Conservation (phyloP, 331 rosid genomes). For the Pyrus hybrid region DNA sequence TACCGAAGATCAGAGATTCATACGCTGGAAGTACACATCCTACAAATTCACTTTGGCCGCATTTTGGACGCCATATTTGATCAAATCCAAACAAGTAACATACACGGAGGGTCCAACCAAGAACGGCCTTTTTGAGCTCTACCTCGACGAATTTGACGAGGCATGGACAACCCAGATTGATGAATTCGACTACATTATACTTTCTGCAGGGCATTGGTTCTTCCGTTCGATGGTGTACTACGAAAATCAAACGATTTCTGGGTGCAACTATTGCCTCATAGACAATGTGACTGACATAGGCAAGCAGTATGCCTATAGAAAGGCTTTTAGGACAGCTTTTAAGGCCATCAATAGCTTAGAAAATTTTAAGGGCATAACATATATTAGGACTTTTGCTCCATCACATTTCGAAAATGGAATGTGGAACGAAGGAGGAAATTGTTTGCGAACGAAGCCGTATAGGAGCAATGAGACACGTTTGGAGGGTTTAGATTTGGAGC, state of each 20-base stretch:
- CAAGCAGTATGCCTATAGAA: conserved; percentile 53
- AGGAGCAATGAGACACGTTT: conserved; percentile 40
- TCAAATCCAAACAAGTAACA: conserved; percentile 28
- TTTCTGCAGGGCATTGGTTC: conserved; percentile 90
- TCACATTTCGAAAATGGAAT: conserved; percentile 76
- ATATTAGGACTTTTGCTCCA: conserved; percentile 68
- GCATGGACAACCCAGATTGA: conserved; percentile 49
- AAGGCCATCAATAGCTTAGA: conserved; percentile 45
- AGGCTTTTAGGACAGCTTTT: conserved; percentile 57
- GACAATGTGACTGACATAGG: conserved; percentile 47
- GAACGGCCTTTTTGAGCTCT: conserved; percentile 45
- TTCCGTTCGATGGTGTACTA: conserved; percentile 41
- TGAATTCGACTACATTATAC: conserved; percentile 55
- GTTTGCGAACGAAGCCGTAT: conserved; percentile 60
- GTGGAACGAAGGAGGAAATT: conserved; percentile 80
- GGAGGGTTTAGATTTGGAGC: conserved; percentile 43
- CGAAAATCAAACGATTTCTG: conserved; percentile 40
- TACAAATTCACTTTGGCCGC: conserved; percentile 74
- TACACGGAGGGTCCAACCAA: conserved; percentile 37
- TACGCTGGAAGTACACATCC: conserved; percentile 60
- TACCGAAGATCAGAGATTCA: conserved; percentile 34
- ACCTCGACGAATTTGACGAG: conserved; percentile 61
- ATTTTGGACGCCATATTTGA: conserved; percentile 67
- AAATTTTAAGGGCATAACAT: conserved; percentile 46
- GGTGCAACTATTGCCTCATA: conserved; percentile 60